phyloP scores from a whole-genome alignment of 345 rosid species.

The Citrus unshiu region DNA sequence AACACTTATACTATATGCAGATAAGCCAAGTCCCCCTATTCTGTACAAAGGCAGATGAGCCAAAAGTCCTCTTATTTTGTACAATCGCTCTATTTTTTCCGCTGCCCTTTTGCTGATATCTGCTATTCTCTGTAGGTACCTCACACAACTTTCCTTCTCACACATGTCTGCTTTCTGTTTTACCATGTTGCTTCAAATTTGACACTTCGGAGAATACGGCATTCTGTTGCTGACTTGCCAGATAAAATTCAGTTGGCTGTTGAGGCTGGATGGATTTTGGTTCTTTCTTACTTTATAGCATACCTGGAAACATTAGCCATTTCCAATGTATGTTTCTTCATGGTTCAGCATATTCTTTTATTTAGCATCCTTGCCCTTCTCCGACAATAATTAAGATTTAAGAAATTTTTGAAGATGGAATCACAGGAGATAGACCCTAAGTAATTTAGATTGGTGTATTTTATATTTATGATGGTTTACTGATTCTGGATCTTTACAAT shows the following conservation, averaged over 20 bases:
- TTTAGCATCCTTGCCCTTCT: neutral
- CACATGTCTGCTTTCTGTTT: constrained; percentile 93
- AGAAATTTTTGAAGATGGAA: neutral
- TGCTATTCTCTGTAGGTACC: constrained; percentile 66
- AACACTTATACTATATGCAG: neutral
- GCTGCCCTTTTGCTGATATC: constrained; percentile 3
- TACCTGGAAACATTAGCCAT: constrained; percentile 92
- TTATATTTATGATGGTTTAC: neutral
- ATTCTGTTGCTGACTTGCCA: constrained; percentile 67
- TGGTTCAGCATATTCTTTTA: constrained; percentile 5
- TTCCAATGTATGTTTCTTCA: constrained; percentile 62
- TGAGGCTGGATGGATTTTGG: constrained; percentile 90
- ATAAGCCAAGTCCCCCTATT: neutral
- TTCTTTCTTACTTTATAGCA: constrained; percentile 92
- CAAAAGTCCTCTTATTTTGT: neutral
- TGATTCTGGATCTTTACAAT: neutral
- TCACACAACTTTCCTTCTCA: constrained; percentile 89
- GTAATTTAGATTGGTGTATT: neutral
- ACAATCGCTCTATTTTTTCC: neutral
- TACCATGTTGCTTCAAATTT: constrained; percentile 91
- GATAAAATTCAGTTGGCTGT: constrained; percentile 53
- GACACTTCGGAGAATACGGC: constrained; percentile 79
- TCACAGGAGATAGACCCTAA: neutral
- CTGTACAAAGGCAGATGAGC: neutral
- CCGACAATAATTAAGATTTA: neutral